Conservation (phyloP, 2,329 filamentous ascomycete species). For the Aspergillus glaucus region DNA sequence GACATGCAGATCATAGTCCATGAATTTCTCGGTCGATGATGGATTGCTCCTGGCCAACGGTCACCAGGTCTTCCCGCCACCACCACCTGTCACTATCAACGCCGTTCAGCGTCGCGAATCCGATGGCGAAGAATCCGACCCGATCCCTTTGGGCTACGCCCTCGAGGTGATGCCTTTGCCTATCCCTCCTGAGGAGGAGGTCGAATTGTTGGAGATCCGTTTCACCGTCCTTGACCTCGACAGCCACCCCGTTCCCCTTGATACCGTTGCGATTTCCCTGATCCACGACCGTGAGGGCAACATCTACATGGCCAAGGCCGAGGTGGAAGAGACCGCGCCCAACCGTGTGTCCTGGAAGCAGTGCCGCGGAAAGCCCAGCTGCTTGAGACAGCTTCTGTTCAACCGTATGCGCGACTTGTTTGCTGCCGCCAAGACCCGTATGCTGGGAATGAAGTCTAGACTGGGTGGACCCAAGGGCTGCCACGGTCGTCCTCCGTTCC, state of each 20-base stretch:
- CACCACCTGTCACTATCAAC: conserved; percentile 23
- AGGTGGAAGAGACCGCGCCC: conserved; percentile 32
- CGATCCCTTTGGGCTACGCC: conserved; percentile 38
- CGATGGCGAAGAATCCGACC: conserved; percentile 31
- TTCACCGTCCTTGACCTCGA: conserved; percentile 43
- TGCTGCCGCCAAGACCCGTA: conserved; percentile 30
- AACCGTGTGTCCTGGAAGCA: conserved; percentile 36
- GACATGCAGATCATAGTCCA: conserved; percentile 16
- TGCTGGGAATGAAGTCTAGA: conserved; percentile 25
- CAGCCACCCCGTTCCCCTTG: conserved; percentile 37
- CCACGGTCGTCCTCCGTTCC: conserved; percentile 17
- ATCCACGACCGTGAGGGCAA: conserved; percentile 30
- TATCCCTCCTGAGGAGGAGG: conserved; percentile 22
- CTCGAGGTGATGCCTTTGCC: conserved; percentile 33
- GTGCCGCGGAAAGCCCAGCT: conserved; percentile 36
- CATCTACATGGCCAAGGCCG: conserved; percentile 31
- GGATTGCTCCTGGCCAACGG: conserved; percentile 32
- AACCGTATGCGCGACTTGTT: conserved; percentile 36
- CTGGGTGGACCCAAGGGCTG: conserved; percentile 25
- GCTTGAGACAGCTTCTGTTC: conserved; percentile 32
- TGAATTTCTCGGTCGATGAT: conserved; percentile 32
- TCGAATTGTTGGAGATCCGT: conserved; percentile 33
- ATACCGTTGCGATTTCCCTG: conserved; percentile 37
- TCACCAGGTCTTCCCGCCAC: conserved; percentile 34
- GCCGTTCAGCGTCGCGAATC: conserved; percentile 29